These are phyloP conservation scores for Clitopilus passeckerianus DNA, from an alignment of 768 basidiomycete species.

Conservation along the genomic window DNA sequence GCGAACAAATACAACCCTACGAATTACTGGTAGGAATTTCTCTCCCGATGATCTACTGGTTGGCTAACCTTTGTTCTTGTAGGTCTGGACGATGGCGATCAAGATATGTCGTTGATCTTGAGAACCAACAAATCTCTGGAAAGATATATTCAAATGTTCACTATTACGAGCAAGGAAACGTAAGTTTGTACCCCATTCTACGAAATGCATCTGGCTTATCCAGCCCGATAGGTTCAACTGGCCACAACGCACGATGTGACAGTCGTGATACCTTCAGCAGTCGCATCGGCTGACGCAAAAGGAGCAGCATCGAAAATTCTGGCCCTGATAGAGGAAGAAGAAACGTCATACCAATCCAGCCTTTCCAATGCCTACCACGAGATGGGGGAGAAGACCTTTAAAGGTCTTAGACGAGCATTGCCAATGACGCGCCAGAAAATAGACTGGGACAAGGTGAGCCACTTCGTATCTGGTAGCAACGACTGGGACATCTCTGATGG, in stretches of 20 bases:
- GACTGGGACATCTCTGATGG: background rate
- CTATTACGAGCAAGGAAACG: conserved; percentile 97
- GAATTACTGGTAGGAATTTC: conserved; percentile 74
- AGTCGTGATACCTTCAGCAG: conserved; percentile 56
- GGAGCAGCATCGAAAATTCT: conserved; percentile 59
- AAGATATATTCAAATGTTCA: conserved; percentile 82
- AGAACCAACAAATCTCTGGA: conserved; percentile 59
- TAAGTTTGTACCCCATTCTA: conserved; percentile 30
- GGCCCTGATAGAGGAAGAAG: conserved; percentile 77
- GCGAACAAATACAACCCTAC: conserved; percentile 93
- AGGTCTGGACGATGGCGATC: conserved; percentile 98
- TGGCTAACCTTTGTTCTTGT: conserved; percentile 1
- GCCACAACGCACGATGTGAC: conserved; percentile 66
- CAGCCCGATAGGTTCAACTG: conserved; percentile 75
- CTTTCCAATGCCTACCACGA: conserved; percentile 81
- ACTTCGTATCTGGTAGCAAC: background rate
- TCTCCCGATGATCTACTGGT: background rate
- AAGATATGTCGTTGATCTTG: conserved; percentile 71
- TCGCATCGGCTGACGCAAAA: conserved; percentile 40
- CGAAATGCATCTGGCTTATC: background rate
- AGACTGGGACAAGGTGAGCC: conserved; percentile 87
- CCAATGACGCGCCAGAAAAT: conserved; percentile 92
- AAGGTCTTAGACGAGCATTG: conserved; percentile 81
- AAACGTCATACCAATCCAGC: conserved; percentile 72
- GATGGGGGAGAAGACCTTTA: conserved; percentile 93